Evolutionary conservation across 306 rosid species (phyloP).

Genomic region (Vigna reflexopilosa): DNA sequence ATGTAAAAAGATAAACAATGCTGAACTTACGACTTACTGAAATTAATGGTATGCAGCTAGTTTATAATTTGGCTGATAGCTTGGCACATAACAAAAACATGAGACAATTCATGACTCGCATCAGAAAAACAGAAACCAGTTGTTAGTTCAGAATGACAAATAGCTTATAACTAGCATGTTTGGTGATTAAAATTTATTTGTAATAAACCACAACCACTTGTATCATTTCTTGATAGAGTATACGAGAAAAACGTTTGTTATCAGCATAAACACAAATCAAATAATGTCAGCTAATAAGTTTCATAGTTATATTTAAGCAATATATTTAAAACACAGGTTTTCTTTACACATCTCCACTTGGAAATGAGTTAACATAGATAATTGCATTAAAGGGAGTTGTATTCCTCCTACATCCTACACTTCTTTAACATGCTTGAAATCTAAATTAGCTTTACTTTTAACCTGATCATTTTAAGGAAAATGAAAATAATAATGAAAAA

Average conservation of each 20-base stretch:
- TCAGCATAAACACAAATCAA: slow-evolving; percentile 3
- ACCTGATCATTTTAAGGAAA: neutral
- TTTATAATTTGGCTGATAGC: too few relatives aligned
- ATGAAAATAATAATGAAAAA: slow-evolving; percentile 16
- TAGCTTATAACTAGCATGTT: neutral
- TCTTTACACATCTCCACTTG: slow-evolving; percentile 5
- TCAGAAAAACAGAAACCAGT: neutral
- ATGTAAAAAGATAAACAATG: too few relatives aligned
- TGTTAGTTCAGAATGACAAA: slow-evolving; percentile 9
- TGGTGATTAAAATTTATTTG: neutral
- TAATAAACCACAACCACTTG: neutral
- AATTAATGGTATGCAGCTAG: too few relatives aligned
- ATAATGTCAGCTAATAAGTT: neutral
- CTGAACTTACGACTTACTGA: too few relatives aligned
- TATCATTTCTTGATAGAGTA: neutral
- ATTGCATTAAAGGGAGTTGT: slow-evolving; percentile 2
- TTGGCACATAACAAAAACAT: neutral
- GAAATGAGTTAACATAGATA: neutral
- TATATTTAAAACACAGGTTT: neutral
- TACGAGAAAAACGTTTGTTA: neutral
- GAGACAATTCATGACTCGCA: neutral
- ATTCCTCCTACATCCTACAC: slow-evolving; percentile 17
- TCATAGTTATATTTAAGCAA: neutral
- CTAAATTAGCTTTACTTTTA: slow-evolving; percentile 17
- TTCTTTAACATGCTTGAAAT: slow-evolving; percentile 24